These are phyloP conservation scores for Malania oleifera DNA, from an alignment of 164 flowering plant genomes.

Conservation along the genomic window DNA sequence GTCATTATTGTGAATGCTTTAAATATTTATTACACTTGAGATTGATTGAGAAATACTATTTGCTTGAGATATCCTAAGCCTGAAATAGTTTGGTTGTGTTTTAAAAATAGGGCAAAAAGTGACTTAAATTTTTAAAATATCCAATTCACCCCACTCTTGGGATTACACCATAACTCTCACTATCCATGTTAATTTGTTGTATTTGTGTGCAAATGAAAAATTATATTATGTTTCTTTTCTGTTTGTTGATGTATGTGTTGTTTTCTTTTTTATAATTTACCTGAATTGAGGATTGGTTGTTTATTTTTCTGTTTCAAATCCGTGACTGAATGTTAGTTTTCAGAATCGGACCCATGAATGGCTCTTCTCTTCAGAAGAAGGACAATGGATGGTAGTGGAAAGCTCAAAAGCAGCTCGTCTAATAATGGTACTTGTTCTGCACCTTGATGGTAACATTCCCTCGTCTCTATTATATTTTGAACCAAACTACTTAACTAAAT, in stretches of 20 bases:
- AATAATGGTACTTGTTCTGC: slow-evolving; percentile 52
- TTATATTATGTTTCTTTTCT: neutral
- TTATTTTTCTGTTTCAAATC: slow-evolving; percentile 16
- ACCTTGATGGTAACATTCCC: slow-evolving; percentile 1
- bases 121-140: too few relatives aligned
- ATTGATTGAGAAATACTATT: too few relatives aligned
- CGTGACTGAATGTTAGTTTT: slow-evolving; percentile 31
- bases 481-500: neutral
- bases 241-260: slow-evolving; percentile 2
- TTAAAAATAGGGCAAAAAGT: too few relatives aligned
- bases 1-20: too few relatives aligned
- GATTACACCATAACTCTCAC: too few relatives aligned
- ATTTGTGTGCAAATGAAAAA: neutral
- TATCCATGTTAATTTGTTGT: neutral
- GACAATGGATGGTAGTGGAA: slow-evolving; percentile 87
- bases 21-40: too few relatives aligned
- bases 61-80: too few relatives aligned
- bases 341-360: slow-evolving; percentile 87
- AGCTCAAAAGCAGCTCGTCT: slow-evolving; percentile 87
- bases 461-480: neutral
- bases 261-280: neutral
- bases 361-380: slow-evolving; percentile 95
- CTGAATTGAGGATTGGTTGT: neutral
- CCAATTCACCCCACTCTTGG: too few relatives aligned
- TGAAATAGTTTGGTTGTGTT: too few relatives aligned